Conservation (phyloP, 352 stramenopile genomes). For the Phytophthora sp. region DNA sequence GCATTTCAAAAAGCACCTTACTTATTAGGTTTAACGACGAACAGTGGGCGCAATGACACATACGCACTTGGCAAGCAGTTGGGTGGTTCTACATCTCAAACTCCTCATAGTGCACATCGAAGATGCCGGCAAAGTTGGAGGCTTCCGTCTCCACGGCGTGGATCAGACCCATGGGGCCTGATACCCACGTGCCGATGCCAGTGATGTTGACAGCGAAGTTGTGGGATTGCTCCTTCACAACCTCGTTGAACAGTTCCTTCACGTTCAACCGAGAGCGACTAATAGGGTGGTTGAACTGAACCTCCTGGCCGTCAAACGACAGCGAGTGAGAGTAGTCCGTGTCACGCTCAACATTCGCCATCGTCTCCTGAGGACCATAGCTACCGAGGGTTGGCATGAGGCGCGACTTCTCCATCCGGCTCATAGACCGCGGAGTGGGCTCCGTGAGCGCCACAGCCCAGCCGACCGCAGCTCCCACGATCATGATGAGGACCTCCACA, state of each 20-base stretch:
- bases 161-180: slow-evolving; percentile 82
- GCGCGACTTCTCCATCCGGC: slow-evolving; percentile 75
- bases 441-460: slow-evolving; percentile 74
- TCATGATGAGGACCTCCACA: slow-evolving; percentile 78
- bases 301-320: slow-evolving; percentile 78
- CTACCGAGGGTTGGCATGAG: slow-evolving; percentile 53
- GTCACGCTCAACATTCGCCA: slow-evolving; percentile 45
- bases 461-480: slow-evolving; percentile 57
- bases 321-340: slow-evolving; percentile 80
- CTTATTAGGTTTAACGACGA: slow-evolving; percentile 34
- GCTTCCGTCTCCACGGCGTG: slow-evolving; percentile 77
- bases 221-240: slow-evolving; percentile 87
- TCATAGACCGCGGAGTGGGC: slow-evolving; percentile 75
- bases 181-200: slow-evolving; percentile 84
- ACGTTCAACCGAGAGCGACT: slow-evolving; percentile 75
- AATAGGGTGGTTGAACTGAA: slow-evolving; percentile 79
- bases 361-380: slow-evolving; percentile 28
- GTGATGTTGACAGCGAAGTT: slow-evolving; percentile 86
- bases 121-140: slow-evolving; percentile 82
- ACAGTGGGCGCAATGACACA: slow-evolving; percentile 31
- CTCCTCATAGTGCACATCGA: slow-evolving; percentile 89
- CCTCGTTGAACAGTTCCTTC: slow-evolving; percentile 75
- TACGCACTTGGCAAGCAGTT: slow-evolving; percentile 26
- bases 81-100: slow-evolving; percentile 84
- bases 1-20: slow-evolving; percentile 27